Evolutionary conservation across 257 asterid genomes (phyloP).

Genomic region (Nemophila menziesii): DNA sequence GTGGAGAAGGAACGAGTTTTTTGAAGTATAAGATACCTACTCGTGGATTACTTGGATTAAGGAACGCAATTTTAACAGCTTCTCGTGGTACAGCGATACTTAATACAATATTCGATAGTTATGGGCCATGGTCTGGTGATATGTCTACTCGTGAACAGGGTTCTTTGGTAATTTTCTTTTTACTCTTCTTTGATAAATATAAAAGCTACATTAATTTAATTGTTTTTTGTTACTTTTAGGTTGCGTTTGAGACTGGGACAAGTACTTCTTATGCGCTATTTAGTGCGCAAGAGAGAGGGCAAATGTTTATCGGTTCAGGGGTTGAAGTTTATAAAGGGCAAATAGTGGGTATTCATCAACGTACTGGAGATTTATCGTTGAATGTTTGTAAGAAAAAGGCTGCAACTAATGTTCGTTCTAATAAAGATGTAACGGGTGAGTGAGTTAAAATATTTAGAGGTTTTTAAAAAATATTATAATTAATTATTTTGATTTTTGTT

Average conservation of each 20-base stretch:
- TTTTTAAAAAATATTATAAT: no score
- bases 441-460: no score
- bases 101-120: slow-evolving; percentile 81
- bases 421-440: slow-evolving; percentile 81
- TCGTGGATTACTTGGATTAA: slow-evolving; percentile 86
- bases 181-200: background rate
- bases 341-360: slow-evolving; percentile 91
- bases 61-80: slow-evolving; percentile 83
- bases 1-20: slow-evolving; percentile 69
- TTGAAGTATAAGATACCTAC: slow-evolving; percentile 90
- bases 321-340: slow-evolving; percentile 86
- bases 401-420: slow-evolving; percentile 89
- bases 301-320: slow-evolving; percentile 81
- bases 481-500: no score
- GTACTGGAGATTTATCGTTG: slow-evolving; percentile 86
- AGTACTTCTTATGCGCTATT: slow-evolving; percentile 77
- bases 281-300: slow-evolving; percentile 94
- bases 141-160: slow-evolving; percentile 90
- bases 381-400: slow-evolving; percentile 97
- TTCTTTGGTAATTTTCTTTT: slow-evolving; percentile 56
- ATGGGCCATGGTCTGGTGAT: slow-evolving; percentile 96
- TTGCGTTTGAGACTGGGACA: slow-evolving; percentile 91
- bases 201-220: background rate
- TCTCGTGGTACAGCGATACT: slow-evolving; percentile 94
- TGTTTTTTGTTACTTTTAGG: slow-evolving; percentile 20